phyloP scores from a whole-genome alignment of 2,329 filamentous ascomycete species.

The Aureobasidium namibiae region DNA sequence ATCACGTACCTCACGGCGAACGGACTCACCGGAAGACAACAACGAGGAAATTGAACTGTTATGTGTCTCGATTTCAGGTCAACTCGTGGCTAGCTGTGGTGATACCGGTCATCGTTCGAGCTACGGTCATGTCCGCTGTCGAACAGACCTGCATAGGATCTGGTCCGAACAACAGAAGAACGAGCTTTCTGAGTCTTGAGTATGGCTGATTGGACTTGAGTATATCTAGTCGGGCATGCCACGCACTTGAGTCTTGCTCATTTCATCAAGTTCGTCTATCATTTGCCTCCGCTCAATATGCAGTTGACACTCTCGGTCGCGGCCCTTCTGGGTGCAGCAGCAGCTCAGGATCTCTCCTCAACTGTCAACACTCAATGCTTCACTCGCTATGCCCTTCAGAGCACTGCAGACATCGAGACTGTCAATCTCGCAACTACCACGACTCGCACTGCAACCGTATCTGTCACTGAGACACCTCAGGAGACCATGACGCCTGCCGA shows the following conservation, averaged over 20 bases:
- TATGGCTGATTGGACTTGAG: not conserved
- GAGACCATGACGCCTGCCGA: not conserved
- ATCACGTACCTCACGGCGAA: not conserved
- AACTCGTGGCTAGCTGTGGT: not conserved
- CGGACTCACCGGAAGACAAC: not conserved
- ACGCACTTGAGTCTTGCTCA: not conserved
- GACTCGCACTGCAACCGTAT: not conserved
- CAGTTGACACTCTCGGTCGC: not conserved
- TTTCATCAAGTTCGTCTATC: not conserved
- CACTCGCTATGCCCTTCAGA: not conserved
- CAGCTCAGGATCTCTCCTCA: not conserved
- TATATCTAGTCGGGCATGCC: not conserved
- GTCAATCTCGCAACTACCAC: not conserved
- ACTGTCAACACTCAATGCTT: not conserved
- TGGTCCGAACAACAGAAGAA: not conserved
- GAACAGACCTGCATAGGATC: not conserved
- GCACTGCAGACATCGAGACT: not conserved
- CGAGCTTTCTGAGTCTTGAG: too few relatives aligned
- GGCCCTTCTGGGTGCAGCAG: not conserved
- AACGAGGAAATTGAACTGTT: not conserved
- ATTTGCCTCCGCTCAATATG: not conserved
- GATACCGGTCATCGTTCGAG: not conserved
- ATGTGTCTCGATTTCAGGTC: not conserved
- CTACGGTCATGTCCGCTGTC: not conserved
- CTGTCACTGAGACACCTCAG: not conserved